Conservation (phyloP, 2,329 filamentous ascomycete species). For the Teratosphaeria nubilosa region DNA sequence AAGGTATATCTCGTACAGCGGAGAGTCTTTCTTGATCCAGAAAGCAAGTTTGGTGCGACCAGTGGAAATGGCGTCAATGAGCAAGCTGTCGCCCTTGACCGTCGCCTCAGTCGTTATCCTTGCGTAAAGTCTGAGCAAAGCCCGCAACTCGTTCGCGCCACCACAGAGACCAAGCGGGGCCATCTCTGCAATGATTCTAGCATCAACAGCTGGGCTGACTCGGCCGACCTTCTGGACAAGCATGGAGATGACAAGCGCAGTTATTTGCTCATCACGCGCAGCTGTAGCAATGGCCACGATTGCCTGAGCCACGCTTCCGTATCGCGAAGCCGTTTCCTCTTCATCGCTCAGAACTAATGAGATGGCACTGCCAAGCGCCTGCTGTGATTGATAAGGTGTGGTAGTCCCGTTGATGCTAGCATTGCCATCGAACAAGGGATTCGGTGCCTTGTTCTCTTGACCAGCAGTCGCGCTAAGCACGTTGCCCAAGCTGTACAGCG, state of each 20-base stretch:
- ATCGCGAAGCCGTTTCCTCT: slow-evolving; percentile 67
- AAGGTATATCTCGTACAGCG: slow-evolving; percentile 73
- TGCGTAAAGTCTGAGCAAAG: slow-evolving; percentile 73
- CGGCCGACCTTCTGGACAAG: slow-evolving; percentile 91
- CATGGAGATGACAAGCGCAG: slow-evolving; percentile 86
- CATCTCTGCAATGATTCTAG: slow-evolving; percentile 73
- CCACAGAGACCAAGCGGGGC: slow-evolving; percentile 68
- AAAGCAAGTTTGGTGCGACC: slow-evolving; percentile 71
- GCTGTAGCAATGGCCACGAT: slow-evolving; percentile 81
- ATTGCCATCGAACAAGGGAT: slow-evolving; percentile 39
- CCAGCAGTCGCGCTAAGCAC: slow-evolving; percentile 65
- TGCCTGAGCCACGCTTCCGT: slow-evolving; percentile 85
- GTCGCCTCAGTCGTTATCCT: slow-evolving; percentile 65
- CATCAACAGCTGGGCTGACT: slow-evolving; percentile 69
- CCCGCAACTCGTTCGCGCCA: slow-evolving; percentile 71
- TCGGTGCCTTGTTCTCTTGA: slow-evolving; percentile 39
- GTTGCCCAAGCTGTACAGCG: slow-evolving; percentile 92
- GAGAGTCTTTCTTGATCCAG: slow-evolving; percentile 57
- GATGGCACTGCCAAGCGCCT: slow-evolving; percentile 55
- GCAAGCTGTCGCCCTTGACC: slow-evolving; percentile 53
- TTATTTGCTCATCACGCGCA: slow-evolving; percentile 83
- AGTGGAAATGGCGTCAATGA: slow-evolving; percentile 65
- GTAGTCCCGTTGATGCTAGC: slow-evolving; percentile 6
- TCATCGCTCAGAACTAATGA: slow-evolving; percentile 66
- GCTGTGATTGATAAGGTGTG: slow-evolving; percentile 17